phyloP scores from a whole-genome alignment of 164 flowering plant species.

The Kingdonia uniflora region DNA sequence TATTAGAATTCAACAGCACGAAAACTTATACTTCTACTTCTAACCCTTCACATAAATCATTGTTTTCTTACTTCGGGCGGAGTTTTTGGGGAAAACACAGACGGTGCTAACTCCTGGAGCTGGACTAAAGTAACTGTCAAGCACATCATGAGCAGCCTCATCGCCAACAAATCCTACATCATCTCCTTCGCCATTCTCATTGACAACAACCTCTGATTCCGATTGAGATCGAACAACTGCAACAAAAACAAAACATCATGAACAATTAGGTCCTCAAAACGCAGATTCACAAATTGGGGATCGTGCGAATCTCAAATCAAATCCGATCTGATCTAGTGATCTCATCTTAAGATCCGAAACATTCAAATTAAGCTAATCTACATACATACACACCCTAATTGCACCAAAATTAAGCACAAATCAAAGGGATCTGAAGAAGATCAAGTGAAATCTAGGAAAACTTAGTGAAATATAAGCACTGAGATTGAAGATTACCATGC shows the following conservation, averaged over 20 bases:
- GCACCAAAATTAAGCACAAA: neutral
- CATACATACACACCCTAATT: no score
- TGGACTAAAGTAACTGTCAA: conserved; percentile 40
- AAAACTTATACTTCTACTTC: neutral
- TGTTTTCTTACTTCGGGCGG: conserved; percentile 38
- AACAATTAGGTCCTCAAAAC: no score
- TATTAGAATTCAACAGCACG: conserved; percentile 1
- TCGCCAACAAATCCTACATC: conserved; percentile 22
- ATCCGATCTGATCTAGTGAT: no score
- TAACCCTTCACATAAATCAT: neutral
- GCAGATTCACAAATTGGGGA: no score
- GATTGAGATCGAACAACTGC: conserved; percentile 68
- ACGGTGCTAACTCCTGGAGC: conserved; percentile 84
- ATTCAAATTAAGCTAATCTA: no score
- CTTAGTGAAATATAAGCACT: no score
- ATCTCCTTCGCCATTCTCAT: conserved; percentile 39
- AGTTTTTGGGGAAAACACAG: conserved; percentile 76
- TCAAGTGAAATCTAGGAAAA: neutral
- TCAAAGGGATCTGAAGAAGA: neutral
- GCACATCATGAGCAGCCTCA: conserved; percentile 60
- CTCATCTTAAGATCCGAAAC: no score
- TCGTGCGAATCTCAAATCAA: no score
- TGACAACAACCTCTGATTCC: conserved; percentile 40
- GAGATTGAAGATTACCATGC: conserved; percentile 42
- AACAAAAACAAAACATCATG: neutral